Conservation (phyloP, 2,329 filamentous ascomycete genomes). For the Aspergillus glaucus region DNA sequence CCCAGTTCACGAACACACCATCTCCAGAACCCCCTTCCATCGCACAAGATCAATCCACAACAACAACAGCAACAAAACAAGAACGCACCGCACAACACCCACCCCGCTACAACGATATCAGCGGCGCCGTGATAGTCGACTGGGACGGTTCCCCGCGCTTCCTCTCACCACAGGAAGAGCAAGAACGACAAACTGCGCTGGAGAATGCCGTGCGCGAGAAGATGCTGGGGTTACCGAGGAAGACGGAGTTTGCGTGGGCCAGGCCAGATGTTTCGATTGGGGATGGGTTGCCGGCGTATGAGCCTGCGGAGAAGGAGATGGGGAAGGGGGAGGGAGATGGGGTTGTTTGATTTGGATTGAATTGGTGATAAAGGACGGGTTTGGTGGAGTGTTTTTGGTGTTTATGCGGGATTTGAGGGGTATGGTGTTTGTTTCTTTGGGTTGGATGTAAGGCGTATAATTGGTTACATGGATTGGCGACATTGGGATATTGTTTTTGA, state of each 20-base stretch:
- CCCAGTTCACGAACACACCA: not conserved
- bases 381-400: too few species aligned
- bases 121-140: constrained; percentile 20
- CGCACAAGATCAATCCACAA: too few species aligned
- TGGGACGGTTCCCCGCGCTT: constrained; percentile 17
- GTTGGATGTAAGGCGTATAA: too few species aligned
- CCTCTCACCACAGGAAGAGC: constrained; percentile 20
- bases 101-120: constrained; percentile 18
- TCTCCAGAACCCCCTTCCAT: constrained; percentile 5
- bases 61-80: not conserved
- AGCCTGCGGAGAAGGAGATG: not conserved
- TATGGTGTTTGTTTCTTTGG: too few species aligned
- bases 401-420: too few species aligned
- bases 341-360: too few species aligned
- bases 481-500: too few species aligned
- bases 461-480: too few species aligned
- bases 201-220: constrained; percentile 18
- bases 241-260: constrained; percentile 18
- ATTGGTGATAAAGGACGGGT: too few species aligned
- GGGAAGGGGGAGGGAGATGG: too few species aligned
- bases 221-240: constrained; percentile 19
- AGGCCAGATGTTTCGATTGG: constrained; percentile 1
- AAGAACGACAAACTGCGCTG: constrained; percentile 11
- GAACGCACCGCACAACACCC: not conserved
- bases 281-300: constrained; percentile 11